Percentiles rank a stretch among this genome's conserved stretches.
phyloP scores from a whole-genome alignment of 371 early-diverging fungal genomes.

The Cokeromyces recurvatus region DNA sequence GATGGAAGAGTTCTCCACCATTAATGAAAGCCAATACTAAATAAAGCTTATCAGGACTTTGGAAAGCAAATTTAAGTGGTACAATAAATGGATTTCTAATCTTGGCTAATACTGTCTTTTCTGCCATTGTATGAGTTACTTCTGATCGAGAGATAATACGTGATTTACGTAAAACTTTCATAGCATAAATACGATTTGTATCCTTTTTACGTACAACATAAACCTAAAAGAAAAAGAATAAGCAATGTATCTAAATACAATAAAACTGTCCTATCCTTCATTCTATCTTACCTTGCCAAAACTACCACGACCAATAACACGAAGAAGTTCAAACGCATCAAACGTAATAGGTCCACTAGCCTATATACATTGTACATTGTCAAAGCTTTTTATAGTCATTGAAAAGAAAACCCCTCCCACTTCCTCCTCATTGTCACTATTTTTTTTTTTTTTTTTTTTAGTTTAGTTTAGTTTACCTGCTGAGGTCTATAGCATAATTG shows the following conservation, averaged over 20 bases:
- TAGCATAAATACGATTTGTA: constrained; percentile 93
- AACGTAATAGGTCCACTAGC: constrained; percentile 58
- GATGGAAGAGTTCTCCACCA: constrained; percentile 94
- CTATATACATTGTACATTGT: no score
- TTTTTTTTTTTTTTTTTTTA: no score
- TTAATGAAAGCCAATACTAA: constrained; percentile 90
- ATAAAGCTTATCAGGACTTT: constrained; percentile 83
- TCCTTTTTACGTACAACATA: constrained; percentile 95
- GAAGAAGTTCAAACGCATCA: constrained; percentile 91
- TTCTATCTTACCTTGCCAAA: constrained; percentile 83
- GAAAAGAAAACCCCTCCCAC: not conserved
- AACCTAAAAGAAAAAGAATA: no score
- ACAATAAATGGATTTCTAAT: constrained; percentile 88
- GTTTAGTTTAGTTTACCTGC: no score
- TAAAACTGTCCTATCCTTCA: no score
- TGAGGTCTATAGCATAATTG: constrained; percentile 70
- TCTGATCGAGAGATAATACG: constrained; percentile 90
- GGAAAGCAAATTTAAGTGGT: constrained; percentile 84
- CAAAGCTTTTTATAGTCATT: not conserved
- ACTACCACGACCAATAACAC: constrained; percentile 93
- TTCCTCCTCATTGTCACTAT: no score
- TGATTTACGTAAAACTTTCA: constrained; percentile 96
- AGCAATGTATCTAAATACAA: no score
- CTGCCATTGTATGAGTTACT: constrained; percentile 85
- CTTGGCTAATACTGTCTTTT: constrained; percentile 82